phyloP scores from a whole-genome alignment of 129 eudicot species.

The Tagetes erecta region DNA sequence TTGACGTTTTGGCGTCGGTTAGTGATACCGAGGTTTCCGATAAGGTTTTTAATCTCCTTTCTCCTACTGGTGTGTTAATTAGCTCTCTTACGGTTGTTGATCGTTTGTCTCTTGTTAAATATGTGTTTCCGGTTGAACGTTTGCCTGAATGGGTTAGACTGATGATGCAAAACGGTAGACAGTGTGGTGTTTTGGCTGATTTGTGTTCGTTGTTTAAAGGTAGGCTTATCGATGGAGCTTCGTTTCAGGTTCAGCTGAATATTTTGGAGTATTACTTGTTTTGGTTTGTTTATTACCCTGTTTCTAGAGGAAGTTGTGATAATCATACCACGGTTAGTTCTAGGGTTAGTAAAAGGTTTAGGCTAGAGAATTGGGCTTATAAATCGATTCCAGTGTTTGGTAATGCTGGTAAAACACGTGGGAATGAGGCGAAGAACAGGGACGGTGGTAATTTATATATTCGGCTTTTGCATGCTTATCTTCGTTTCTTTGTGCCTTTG shows the following conservation, averaged over 20 bases:
- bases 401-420: constrained; percentile 45
- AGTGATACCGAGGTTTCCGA: constrained; percentile 46
- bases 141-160: constrained; percentile 79
- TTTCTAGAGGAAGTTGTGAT: constrained; percentile 67
- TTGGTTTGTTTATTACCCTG: constrained; percentile 96
- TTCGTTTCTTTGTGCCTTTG: constrained; percentile 69
- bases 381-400: constrained; percentile 75
- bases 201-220: constrained; percentile 69
- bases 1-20: constrained; percentile 46
- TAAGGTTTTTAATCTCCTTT: constrained; percentile 51
- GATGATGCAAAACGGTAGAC: constrained; percentile 54
- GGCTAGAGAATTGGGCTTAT: constrained; percentile 83
- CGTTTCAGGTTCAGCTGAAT: constrained; percentile 67
- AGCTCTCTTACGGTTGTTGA: constrained; percentile 70
- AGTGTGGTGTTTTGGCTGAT: constrained; percentile 53
- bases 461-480: constrained; percentile 61
- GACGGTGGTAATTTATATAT: constrained; percentile 51
- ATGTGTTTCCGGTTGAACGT: constrained; percentile 74
- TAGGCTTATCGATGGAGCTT: constrained; percentile 53
- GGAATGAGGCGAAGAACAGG: constrained; percentile 55
- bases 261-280: constrained; percentile 88
- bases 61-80: constrained; percentile 67
- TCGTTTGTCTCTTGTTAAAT: constrained; percentile 77
- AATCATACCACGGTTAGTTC: constrained; percentile 31
- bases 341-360: constrained; percentile 49